Base-by-base conservation (phyloP, 2,329 filamentous ascomycete genomes). In the Dendryphion nanum region DNA sequence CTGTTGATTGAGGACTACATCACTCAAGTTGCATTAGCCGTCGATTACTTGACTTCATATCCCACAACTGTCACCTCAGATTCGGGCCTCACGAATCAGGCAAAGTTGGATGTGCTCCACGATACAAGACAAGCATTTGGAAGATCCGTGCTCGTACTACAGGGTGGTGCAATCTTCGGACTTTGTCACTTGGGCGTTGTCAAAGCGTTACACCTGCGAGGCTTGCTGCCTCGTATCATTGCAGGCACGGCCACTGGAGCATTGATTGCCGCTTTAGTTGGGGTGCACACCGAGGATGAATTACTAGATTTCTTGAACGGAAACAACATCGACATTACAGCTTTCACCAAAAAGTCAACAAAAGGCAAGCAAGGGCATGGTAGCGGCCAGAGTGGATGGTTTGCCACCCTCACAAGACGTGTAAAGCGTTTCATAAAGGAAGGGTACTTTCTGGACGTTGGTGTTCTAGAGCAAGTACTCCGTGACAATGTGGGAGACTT, bases 1-100 rank as follows among this genome's bases (percentile, higher is more conserved):
- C 79, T 86, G 37, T 70, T 95, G 33, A 94, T 96, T 45, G 89
- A 95, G 59, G 86, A 94, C 64, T 96, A 96, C 59, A 83, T 95
- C 45, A 82, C 83, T 1, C 83, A 91, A 58, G 83, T 95, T 23
- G 85, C 85, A n/a, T 79, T 85, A 41, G 85, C 87, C 2, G 81
- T 95, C 37, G 79, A 86, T 44, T 83, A 90, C 56, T 83, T 96
- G 24, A 83, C 82, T 18, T 70, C 71, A 15, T 74, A 88, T 36
- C 81, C 85, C 15, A 83, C 79, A 0, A 73, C 72, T 14, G 53
- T 45, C 39, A 66, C 53, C 63, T 60, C 71, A 34, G 67, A 69
- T 12, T 68, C 61, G 41, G 73, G 73, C 4, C 71, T 89, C 48
- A 84, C 81, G 13, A 83, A 81, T 24, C 85, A 90, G 67, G 81